These are phyloP conservation scores for Raddia distichophylla DNA, from an alignment of 176 grass and related monocot species.

Conservation along the genomic window DNA sequence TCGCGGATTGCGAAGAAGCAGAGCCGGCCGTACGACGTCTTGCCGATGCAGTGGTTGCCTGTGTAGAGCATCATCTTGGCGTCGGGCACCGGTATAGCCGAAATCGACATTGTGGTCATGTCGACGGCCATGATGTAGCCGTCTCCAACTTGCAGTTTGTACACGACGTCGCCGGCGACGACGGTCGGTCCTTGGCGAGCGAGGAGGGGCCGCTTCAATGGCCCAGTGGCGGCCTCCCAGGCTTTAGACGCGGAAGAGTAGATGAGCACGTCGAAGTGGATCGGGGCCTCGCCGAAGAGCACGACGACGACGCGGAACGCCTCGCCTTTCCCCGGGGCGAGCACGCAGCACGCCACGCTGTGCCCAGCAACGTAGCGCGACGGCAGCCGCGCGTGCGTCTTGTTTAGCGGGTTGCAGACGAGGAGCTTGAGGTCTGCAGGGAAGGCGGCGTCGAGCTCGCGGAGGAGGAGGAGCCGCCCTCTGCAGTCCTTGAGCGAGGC, in stretches of 20 bases:
- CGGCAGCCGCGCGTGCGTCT: constrained; percentile 17
- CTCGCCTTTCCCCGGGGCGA: background rate
- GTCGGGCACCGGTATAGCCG: constrained; percentile 43
- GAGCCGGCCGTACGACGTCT: constrained; percentile 39
- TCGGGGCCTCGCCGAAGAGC: constrained; percentile 23
- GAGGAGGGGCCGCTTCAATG: background rate
- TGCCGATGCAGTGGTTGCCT: constrained; percentile 60
- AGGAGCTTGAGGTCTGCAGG: background rate
- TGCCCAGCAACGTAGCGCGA: background rate
- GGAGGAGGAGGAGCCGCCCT: constrained; percentile 39
- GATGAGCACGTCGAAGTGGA: constrained; percentile 18
- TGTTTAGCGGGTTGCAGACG: constrained; percentile 41
- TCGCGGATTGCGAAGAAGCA: constrained; percentile 56
- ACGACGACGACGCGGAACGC: constrained; percentile 48
- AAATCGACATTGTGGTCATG: constrained; percentile 27
- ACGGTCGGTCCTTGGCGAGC: constrained; percentile 31
- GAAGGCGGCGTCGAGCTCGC: constrained; percentile 27
- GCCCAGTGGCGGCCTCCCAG: constrained; percentile 39
- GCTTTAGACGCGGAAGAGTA: constrained; percentile 1
- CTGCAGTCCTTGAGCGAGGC: constrained; percentile 35
- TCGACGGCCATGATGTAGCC: constrained; percentile 51
- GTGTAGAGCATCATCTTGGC: background rate
- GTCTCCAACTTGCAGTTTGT: constrained; percentile 37
- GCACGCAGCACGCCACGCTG: constrained; percentile 1
- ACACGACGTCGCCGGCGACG: constrained; percentile 43